A percentile compares a stretch with the other conserved stretches of the same genome.
phyloP scores from a whole-genome alignment of 148 eudicot genomes.

The Fagopyrum homotropicum region DNA sequence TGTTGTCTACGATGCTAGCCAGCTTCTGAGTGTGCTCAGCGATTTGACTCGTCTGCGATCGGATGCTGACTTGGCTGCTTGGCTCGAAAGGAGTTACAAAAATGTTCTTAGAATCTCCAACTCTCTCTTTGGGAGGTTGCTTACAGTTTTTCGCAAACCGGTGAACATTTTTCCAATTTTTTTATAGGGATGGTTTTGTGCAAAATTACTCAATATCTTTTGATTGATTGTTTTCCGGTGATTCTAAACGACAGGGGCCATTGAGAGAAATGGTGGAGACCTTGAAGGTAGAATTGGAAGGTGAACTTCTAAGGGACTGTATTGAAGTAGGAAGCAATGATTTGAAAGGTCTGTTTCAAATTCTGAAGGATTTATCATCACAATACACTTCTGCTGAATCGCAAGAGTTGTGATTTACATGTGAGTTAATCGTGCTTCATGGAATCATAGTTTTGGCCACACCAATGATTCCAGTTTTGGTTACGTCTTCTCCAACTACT shows the following conservation, averaged over 20 bases:
- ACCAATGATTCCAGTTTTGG: neutral
- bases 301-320: constrained; percentile 73
- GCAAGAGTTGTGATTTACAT: constrained; percentile 5
- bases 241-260: constrained; percentile 46
- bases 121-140: constrained; percentile 36
- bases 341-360: constrained; percentile 53
- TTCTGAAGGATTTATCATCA: constrained; percentile 52
- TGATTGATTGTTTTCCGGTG: neutral
- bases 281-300: constrained; percentile 59
- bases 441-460: too few species aligned
- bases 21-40: constrained; percentile 36
- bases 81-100: constrained; percentile 52
- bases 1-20: constrained; percentile 40
- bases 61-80: constrained; percentile 41
- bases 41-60: constrained; percentile 48
- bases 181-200: too few species aligned
- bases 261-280: constrained; percentile 59
- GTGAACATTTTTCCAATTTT: constrained; percentile 21
- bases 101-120: constrained; percentile 32
- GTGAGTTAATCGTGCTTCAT: too few species aligned
- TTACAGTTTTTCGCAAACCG: constrained; percentile 48
- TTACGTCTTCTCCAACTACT: neutral
- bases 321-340: constrained; percentile 72
- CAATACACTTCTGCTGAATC: constrained; percentile 21
- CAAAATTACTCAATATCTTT: neutral